Conservation (phyloP, 2,329 filamentous ascomycete genomes). For the Venturia effusa region DNA sequence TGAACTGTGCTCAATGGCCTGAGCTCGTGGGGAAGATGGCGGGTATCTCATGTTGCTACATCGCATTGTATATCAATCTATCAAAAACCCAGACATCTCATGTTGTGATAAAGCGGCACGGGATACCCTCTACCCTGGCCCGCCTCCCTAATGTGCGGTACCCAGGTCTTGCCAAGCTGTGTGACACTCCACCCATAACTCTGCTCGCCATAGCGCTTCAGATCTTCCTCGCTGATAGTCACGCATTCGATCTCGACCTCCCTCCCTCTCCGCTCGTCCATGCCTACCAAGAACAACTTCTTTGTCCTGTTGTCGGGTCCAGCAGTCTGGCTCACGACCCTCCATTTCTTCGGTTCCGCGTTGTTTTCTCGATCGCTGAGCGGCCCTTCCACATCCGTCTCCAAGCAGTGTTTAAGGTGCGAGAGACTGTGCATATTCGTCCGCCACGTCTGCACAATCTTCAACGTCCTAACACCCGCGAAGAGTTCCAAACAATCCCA, state of each 20-base stretch:
- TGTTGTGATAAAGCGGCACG: too few relatives aligned
- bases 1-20: too few relatives aligned
- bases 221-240: not conserved
- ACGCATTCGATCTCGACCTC: not conserved
- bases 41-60: too few relatives aligned
- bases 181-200: not conserved
- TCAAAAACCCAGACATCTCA: too few relatives aligned
- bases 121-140: too few relatives aligned
- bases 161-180: not conserved
- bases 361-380: not conserved
- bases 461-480: not conserved
- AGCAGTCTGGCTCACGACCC: not conserved
- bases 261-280: not conserved
- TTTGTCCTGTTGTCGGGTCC: not conserved
- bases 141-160: too few relatives aligned
- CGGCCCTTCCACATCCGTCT: not conserved
- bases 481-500: not conserved
- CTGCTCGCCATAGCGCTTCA: not conserved
- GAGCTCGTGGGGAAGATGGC: too few relatives aligned
- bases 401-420: not conserved
- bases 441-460: not conserved
- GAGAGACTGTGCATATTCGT: not conserved
- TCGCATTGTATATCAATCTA: too few relatives aligned
- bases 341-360: not conserved
- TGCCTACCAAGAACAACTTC: not conserved